Percentiles rank a stretch among this genome's conserved stretches.
These are phyloP conservation scores for Prunus dulcis DNA, from an alignment of 306 rosid species.

Conservation along the genomic window DNA sequence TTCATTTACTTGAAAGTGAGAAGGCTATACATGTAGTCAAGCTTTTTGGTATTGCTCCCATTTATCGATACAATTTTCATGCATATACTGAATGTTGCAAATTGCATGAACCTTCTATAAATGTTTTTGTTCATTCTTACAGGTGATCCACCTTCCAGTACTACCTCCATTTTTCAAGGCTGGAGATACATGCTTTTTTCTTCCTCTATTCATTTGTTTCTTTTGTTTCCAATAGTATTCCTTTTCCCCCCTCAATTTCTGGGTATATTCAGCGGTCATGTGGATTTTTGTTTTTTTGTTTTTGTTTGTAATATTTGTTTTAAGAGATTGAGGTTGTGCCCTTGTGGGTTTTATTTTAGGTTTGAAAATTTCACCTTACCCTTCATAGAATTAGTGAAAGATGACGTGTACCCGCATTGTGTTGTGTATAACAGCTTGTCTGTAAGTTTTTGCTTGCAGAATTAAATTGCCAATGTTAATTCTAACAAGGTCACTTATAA, in stretches of 20 bases:
- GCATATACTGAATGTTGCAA: background rate
- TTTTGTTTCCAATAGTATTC: slow-evolving; percentile 14
- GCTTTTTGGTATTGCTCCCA: background rate
- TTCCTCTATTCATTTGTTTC: background rate
- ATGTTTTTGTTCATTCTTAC: slow-evolving; percentile 24
- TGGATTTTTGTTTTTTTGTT: background rate
- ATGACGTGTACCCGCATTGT: background rate
- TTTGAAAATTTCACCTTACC: background rate
- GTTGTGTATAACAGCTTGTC: background rate
- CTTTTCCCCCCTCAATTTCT: background rate
- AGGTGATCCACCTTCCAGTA: slow-evolving; percentile 37
- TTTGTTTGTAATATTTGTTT: background rate
- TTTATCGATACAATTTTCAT: background rate
- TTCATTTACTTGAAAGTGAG: background rate
- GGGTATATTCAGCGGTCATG: background rate
- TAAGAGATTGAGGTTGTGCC: background rate
- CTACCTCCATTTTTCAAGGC: slow-evolving; percentile 44
- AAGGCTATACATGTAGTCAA: background rate
- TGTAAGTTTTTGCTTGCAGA: background rate
- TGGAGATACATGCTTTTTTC: slow-evolving; percentile 26
- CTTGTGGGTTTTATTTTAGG: background rate
- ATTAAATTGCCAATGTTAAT: background rate
- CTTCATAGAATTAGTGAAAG: background rate
- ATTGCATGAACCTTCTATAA: background rate
- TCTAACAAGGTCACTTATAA: background rate